Conservation (phyloP, 441 rosid species). For the Pelargonium fulgidum region DNA sequence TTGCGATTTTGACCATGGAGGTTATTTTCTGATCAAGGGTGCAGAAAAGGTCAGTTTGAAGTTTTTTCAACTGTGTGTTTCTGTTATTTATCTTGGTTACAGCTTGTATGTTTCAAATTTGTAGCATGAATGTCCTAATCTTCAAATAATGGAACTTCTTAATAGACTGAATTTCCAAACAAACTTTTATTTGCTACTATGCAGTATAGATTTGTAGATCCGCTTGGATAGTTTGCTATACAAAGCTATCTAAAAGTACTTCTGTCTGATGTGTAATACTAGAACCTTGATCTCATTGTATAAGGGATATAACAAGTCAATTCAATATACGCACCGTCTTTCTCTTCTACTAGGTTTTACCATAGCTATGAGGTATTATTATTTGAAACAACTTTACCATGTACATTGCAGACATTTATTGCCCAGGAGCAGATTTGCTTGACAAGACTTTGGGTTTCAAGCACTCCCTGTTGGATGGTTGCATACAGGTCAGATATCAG, state of each 20-base stretch:
- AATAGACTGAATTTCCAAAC: not conserved
- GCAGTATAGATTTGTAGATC: not conserved
- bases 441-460: constrained; percentile 81
- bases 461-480: constrained; percentile 57
- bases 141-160: constrained; percentile 3
- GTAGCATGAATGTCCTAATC: not conserved
- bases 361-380: too few species aligned
- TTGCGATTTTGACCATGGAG: constrained; percentile 88
- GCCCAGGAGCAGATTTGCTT: constrained; percentile 85
- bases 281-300: too few species aligned
- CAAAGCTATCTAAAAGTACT: too few species aligned
- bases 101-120: not conserved
- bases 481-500: constrained; percentile 55
- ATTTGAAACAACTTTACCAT: constrained; percentile 3
- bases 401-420: constrained; percentile 48
- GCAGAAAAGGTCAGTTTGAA: constrained; percentile 67
- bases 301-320: too few species aligned
- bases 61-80: not conserved
- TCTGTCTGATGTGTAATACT: too few species aligned
- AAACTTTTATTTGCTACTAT: not conserved
- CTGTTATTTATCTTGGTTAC: not conserved
- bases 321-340: too few species aligned
- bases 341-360: too few species aligned
- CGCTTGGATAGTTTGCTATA: too few species aligned
- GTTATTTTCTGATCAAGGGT: constrained; percentile 81